Evolutionary conservation across 495 filamentous ascomycete species (phyloP).

Genomic region (Massariosphaeria phaeospora): DNA sequence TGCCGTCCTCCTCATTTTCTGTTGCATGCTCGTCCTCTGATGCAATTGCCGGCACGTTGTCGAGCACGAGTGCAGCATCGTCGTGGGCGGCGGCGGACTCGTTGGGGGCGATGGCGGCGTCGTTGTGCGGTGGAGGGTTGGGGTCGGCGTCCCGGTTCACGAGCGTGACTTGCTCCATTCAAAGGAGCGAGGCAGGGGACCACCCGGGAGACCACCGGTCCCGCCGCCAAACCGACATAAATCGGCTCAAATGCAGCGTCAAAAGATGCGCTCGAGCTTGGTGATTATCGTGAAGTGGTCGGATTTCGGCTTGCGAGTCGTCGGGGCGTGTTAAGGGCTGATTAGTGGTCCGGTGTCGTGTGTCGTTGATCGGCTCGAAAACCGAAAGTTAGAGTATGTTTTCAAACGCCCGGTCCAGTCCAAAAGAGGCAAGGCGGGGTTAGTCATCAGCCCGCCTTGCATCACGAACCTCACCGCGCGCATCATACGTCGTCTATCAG

Average conservation of each 20-base stretch:
- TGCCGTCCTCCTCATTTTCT: conserved; percentile 28
- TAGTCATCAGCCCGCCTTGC: conserved; percentile 9
- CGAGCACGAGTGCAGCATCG: neutral
- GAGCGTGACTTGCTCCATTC: conserved; percentile 18
- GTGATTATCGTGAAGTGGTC: conserved; percentile 52
- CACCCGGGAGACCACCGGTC: conserved; percentile 51
- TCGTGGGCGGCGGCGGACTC: conserved; percentile 7
- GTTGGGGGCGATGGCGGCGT: conserved; percentile 9
- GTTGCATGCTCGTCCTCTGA: conserved; percentile 10
- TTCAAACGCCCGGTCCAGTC: neutral
- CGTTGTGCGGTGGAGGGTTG: conserved; percentile 5
- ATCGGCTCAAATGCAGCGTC: conserved; percentile 59
- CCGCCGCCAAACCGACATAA: conserved; percentile 62
- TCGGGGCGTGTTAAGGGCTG: conserved; percentile 40
- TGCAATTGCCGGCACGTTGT: conserved; percentile 6
- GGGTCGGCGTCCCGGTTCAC: conserved; percentile 16
- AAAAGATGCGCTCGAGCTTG: conserved; percentile 53
- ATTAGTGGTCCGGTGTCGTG: conserved; percentile 28
- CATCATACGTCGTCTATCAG: neutral
- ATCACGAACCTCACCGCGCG: conserved; percentile 12
- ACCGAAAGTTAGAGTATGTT: neutral
- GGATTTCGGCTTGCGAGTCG: conserved; percentile 38
- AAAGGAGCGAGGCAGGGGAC: conserved; percentile 1
- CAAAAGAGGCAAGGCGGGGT: neutral
- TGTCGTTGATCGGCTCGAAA: conserved; percentile 15